phyloP scores from a whole-genome alignment of 257 asterid genomes.

The Nicotiana otophora region DNA sequence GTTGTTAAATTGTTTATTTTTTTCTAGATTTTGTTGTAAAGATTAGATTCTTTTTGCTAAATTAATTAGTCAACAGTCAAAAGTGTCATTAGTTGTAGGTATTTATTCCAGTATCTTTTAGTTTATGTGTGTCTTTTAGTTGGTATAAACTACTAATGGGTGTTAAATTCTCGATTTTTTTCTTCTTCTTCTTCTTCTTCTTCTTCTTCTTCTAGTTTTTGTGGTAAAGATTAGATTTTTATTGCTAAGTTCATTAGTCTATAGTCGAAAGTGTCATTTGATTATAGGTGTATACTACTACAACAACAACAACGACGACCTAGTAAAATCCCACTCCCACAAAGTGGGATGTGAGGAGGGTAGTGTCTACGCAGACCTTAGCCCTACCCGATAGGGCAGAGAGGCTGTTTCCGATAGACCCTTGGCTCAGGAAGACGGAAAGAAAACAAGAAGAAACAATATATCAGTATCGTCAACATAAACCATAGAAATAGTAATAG shows the following conservation, averaged over 20 bases:
- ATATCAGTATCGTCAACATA: no score
- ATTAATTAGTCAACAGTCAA: background rate
- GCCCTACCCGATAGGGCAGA: no score
- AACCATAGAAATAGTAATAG: no score
- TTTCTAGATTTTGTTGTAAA: constrained; percentile 1
- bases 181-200: background rate
- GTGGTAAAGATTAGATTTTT: constrained; percentile 12
- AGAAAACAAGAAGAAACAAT: no score
- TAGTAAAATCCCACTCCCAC: no score
- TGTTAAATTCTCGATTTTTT: background rate
- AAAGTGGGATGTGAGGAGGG: no score
- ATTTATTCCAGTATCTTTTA: no score
- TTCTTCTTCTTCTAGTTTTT: background rate
- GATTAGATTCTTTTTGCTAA: background rate
- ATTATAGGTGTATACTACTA: no score
- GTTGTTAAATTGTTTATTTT: background rate
- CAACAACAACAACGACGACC: no score
- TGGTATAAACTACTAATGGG: background rate
- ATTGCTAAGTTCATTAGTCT: background rate
- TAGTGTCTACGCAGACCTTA: no score
- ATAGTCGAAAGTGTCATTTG: background rate
- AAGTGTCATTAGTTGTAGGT: background rate
- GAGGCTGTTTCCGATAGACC: no score
- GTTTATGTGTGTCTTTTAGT: background rate
- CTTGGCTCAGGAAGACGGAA: no score